Base-by-base conservation (phyloP, 345 rosid species). In the Eucalyptus pumila region DNA sequence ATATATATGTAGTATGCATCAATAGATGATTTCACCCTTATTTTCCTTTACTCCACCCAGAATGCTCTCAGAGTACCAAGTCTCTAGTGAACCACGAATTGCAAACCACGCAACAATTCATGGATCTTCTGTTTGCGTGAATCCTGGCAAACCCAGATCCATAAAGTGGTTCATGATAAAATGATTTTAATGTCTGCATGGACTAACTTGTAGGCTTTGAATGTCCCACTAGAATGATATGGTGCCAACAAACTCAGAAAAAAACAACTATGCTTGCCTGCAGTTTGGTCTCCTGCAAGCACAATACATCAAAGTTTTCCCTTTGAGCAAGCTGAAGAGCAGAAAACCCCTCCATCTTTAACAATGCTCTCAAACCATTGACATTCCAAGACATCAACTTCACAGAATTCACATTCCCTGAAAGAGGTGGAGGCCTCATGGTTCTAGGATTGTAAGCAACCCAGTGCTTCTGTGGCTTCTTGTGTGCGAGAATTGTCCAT, bases 301-400 rank as follows among this genome's bases (percentile, higher is more conserved):
- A 98, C 89, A 97, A 87, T 15, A 98, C 92, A 91, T 98, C 99
- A 88, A 98, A 94, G 76, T 95, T 90, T 94, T 97, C 99, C 92
- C 94, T 94, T 90, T 94, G 92, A 54, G 99, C 98, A 92, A 97
- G 98, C 89, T 96, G 94, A 88, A 92, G 92, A 17, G 95, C 97
- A 86, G 98, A 96, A 93, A 94, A 96, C 40, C 96, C 94, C 91
- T 93, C 94, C 32, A 88, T 87, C 93, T 96, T 97, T 93, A 95
- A 86, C 91, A 96, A 89, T 89, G 98, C 98, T 93, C 98, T 93
- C 88, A 97, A 90, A 40, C 99, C 99, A 92, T 97, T 97, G 89
- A 97, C 99, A 91, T 96, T 97, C 99, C 99, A 97, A 87, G 99
- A 96, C 95, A 96, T 87, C 87, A 97, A 88, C 91, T 95, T 97